A percentile compares a stretch with the other conserved stretches of the same genome.
phyloP scores from a whole-genome alignment of 2,329 filamentous ascomycete genomes.

The Xylaria sp. region DNA sequence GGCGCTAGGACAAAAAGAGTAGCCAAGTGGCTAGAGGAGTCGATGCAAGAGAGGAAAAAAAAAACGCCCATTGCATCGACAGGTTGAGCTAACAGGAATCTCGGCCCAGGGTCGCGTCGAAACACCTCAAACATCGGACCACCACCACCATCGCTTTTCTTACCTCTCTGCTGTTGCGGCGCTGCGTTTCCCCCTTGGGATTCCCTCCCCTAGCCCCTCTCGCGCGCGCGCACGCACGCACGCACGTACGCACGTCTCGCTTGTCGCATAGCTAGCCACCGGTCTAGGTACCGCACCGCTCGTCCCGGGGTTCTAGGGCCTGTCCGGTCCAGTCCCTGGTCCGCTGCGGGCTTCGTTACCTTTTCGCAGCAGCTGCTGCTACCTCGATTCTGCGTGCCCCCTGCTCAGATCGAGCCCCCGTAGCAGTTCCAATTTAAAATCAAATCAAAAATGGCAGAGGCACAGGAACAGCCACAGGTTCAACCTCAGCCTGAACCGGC shows the following conservation, averaged over 20 bases:
- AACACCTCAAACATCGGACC: constrained; percentile 51
- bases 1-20: constrained; percentile 49
- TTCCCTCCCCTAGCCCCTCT: constrained; percentile 38
- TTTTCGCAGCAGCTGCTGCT: constrained; percentile 45
- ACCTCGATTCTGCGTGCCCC: constrained; percentile 48
- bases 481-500: constrained; percentile 49
- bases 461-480: constrained; percentile 52
- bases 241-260: constrained; percentile 39
- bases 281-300: constrained; percentile 42
- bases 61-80: constrained; percentile 48
- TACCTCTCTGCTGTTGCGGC: constrained; percentile 38
- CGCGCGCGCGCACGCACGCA: constrained; percentile 32
- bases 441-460: constrained; percentile 53
- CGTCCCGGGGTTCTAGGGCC: constrained; percentile 40
- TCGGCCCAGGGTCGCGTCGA: constrained; percentile 53
- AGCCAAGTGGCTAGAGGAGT: constrained; percentile 41
- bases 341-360: constrained; percentile 50
- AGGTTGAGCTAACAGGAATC: constrained; percentile 50
- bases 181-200: constrained; percentile 39
- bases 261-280: constrained; percentile 41
- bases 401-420: constrained; percentile 51
- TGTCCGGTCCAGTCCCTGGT: constrained; percentile 47
- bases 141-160: constrained; percentile 43
- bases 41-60: constrained; percentile 45
- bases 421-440: constrained; percentile 53